Conservation (phyloP, 1,139 yeast species). For the Taphrina pruni region DNA sequence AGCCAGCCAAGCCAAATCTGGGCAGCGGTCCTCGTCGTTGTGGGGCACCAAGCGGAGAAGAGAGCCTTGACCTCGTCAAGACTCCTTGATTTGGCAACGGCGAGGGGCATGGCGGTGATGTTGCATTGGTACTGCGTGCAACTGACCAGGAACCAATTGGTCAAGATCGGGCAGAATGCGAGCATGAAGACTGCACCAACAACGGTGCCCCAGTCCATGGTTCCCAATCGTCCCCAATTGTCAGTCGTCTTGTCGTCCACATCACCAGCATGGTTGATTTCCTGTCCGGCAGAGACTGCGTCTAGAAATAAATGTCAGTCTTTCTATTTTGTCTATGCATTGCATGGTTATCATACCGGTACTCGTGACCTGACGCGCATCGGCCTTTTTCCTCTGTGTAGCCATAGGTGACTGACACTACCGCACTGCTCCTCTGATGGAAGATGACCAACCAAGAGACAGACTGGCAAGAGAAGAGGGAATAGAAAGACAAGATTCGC, state of each 20-base stretch:
- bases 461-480: background rate
- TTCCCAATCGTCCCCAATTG: slow-evolving; percentile 34
- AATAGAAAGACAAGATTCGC: background rate
- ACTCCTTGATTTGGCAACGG: slow-evolving; percentile 1
- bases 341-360: background rate
- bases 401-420: slow-evolving; percentile 1
- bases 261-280: slow-evolving; percentile 1
- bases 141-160: slow-evolving; percentile 39
- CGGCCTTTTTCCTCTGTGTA: slow-evolving; percentile 9
- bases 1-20: slow-evolving; percentile 40
- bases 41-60: slow-evolving; percentile 38
- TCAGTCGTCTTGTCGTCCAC: slow-evolving; percentile 26
- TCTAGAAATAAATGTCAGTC: background rate
- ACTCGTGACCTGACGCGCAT: slow-evolving; percentile 7
- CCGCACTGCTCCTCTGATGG: background rate
- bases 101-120: slow-evolving; percentile 37
- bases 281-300: slow-evolving; percentile 16
- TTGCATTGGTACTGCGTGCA: slow-evolving; percentile 39
- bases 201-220: slow-evolving; percentile 37
- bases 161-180: slow-evolving; percentile 30
- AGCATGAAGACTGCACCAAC: slow-evolving; percentile 41
- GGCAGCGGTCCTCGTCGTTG: slow-evolving; percentile 33
- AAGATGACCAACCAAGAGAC: background rate
- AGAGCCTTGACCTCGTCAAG: slow-evolving; percentile 14
- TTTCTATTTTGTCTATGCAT: background rate